Base-by-base conservation (phyloP, 2,329 filamentous ascomycete genomes). In the Tolypocladium amazonense region DNA sequence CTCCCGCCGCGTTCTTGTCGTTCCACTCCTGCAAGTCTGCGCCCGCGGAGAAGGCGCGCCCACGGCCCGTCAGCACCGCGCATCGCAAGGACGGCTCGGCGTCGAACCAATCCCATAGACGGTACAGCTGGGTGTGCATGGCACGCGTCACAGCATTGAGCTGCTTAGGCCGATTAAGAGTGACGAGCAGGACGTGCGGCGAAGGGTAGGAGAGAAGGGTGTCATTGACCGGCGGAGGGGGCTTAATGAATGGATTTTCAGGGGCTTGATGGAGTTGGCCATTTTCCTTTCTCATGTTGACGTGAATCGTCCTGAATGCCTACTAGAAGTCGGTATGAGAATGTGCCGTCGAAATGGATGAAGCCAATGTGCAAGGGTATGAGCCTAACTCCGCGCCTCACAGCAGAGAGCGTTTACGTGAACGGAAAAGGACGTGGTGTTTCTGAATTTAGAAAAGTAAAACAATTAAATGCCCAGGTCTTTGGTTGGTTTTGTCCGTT, bases 1-100 rank as follows among this genome's bases (percentile, higher is more conserved):
- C 56, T 37, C 62, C 59, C 20, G 64, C 61, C 37, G 68, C 66
- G 63, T 81, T 79, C 60, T 76, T 72, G 11, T 72, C 71, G 60
- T 74, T 70, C 83, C 85, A 88, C 72, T 88, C 85, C 70, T 84
- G 85, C 23, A 89, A 77, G 67, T 89, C 87, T 39, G 85, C 85
- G 20, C 87, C 87, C 0, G 86, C 84, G 69, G 85, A 89, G 67
- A 89, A 89, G 0, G 85, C 84, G 12, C 84, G 76, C 0, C 85
- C 86, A 0, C 75, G 73, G 25, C 87, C 87, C 0, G 86, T 88
- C 54, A 89, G 68, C 2, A 89, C 77, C 54, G 83, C 85, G 67
- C 83, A 85, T 54, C 82, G 81, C 55, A 89, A 77, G 1, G 72
- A 71, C 1, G 84, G 81, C 70, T 88, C 81, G n/a, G 67, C 69